Evolutionary conservation across 2,329 filamentous ascomycete genomes (phyloP).

Genomic region (Lachnellula occidentalis): DNA sequence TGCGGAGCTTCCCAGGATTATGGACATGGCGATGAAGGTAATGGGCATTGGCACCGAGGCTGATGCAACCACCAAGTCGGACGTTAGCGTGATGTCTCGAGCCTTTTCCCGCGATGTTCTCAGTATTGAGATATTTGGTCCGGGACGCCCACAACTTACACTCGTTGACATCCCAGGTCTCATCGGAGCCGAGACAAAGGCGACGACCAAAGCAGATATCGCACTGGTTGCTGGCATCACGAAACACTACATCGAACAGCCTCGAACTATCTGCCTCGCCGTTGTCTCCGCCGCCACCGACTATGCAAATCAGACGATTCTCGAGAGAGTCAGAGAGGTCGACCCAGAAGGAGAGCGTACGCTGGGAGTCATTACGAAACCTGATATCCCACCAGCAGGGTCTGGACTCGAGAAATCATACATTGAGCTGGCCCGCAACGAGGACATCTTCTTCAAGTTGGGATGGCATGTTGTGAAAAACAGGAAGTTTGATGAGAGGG

Average conservation of each 20-base stretch:
- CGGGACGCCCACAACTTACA: conserved; percentile 45
- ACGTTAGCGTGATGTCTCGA: no score
- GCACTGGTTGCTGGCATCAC: conserved; percentile 43
- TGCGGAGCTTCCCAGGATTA: conserved; percentile 4
- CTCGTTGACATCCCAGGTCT: conserved; percentile 55
- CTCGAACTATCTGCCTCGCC: conserved; percentile 39
- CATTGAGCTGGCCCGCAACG: conserved; percentile 39
- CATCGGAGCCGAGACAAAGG: conserved; percentile 42
- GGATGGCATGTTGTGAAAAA: conserved; percentile 51
- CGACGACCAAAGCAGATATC: conserved; percentile 40
- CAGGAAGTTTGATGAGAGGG: no score
- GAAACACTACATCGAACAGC: conserved; percentile 47
- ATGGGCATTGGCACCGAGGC: no score
- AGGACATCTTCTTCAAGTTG: conserved; percentile 41
- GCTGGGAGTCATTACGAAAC: conserved; percentile 46
- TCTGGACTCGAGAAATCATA: conserved; percentile 38
- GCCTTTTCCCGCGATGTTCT: conserved; percentile 16
- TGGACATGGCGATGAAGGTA: conserved; percentile 6
- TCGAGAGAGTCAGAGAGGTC: conserved; percentile 2
- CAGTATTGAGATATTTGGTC: conserved; percentile 12
- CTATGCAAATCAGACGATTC: background rate
- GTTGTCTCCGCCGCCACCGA: conserved; percentile 13
- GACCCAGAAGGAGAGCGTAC: conserved; percentile 12
- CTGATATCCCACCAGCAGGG: conserved; percentile 40
- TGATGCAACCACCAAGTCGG: no score